Evolutionary conservation across 139 green algal species (phyloP).

Genomic region (Nannochloris sp.): DNA sequence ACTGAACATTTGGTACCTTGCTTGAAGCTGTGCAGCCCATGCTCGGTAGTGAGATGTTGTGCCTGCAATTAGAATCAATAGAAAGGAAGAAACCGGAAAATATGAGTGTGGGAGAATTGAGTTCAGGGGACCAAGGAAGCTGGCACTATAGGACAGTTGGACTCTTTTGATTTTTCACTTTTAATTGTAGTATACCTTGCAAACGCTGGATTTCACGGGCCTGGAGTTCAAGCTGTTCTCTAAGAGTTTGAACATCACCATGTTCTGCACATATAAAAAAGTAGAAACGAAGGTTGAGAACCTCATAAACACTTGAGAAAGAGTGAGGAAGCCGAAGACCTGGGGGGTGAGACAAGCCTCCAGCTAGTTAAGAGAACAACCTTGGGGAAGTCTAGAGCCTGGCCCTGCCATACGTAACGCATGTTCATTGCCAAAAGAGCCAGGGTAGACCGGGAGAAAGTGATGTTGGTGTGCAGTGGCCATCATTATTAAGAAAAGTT

Average conservation of each 20-base stretch:
- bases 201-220: slow-evolving; percentile 18
- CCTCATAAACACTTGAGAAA: too few species aligned
- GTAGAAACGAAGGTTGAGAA: too few species aligned
- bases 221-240: slow-evolving; percentile 22
- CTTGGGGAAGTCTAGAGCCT: not conserved
- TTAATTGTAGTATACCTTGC: slow-evolving; percentile 18
- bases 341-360: too few species aligned
- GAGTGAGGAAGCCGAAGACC: too few species aligned
- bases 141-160: not conserved
- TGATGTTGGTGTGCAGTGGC: not conserved
- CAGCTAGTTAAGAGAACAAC: too few species aligned
- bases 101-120: not conserved
- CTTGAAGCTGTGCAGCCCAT: slow-evolving; percentile 31
- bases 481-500: not conserved
- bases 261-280: too few species aligned
- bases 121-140: not conserved
- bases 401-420: not conserved
- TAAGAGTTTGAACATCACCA: slow-evolving; percentile 1
- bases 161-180: too few species aligned
- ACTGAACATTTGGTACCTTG: slow-evolving; percentile 44
- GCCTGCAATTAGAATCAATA: slow-evolving; percentile 4
- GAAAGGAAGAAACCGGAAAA: too few species aligned
- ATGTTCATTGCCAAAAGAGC: not conserved
- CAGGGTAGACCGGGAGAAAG: not conserved
- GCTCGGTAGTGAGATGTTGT: slow-evolving; percentile 34